Evolutionary conservation across 1,284 basidiomycete genomes (phyloP).

Genomic region (Ustilago trichophora): DNA sequence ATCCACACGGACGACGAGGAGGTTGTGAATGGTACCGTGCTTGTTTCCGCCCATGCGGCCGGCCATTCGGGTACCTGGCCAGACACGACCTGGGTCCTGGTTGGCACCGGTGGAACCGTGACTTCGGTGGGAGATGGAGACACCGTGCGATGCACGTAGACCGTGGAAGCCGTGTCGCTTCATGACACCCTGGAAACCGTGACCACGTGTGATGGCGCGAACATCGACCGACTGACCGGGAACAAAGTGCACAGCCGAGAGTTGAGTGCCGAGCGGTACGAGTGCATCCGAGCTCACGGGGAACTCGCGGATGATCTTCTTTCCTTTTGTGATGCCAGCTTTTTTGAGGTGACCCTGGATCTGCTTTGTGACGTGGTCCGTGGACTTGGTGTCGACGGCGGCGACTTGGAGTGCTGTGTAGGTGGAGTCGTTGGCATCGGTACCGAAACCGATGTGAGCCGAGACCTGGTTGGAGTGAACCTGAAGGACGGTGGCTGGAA

Average conservation of each 20-base stretch:
- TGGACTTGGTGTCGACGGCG: conserved; percentile 71
- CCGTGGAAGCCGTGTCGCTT: conserved; percentile 95
- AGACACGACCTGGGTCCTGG: conserved; percentile 86
- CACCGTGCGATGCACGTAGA: conserved; percentile 92
- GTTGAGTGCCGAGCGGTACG: conserved; percentile 84
- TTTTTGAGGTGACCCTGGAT: conserved; percentile 89
- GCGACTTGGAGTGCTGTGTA: conserved; percentile 68
- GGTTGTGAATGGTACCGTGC: conserved; percentile 73
- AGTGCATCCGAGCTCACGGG: conserved; percentile 86
- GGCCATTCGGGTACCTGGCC: conserved; percentile 98
- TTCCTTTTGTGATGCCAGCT: conserved; percentile 79
- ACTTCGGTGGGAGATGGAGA: conserved; percentile 91
- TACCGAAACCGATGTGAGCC: conserved; percentile 44
- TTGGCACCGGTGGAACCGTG: conserved; percentile 93
- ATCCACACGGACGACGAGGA: conserved; percentile 88
- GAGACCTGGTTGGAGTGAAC: conserved; percentile 70
- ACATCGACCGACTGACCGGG: conserved; percentile 97
- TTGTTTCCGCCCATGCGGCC: conserved; percentile 82
- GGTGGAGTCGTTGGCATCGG: conserved; percentile 12
- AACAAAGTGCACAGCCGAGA: conserved; percentile 94
- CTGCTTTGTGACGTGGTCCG: conserved; percentile 75
- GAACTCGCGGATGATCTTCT: conserved; percentile 89
- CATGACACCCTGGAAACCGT: conserved; percentile 97
- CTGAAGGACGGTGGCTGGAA: conserved; percentile 94
- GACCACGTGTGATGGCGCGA: conserved; percentile 89